These are phyloP conservation scores for Maudiozyma pseudohumilis DNA, from an alignment of 805 yeast genomes.

Conservation along the genomic window DNA sequence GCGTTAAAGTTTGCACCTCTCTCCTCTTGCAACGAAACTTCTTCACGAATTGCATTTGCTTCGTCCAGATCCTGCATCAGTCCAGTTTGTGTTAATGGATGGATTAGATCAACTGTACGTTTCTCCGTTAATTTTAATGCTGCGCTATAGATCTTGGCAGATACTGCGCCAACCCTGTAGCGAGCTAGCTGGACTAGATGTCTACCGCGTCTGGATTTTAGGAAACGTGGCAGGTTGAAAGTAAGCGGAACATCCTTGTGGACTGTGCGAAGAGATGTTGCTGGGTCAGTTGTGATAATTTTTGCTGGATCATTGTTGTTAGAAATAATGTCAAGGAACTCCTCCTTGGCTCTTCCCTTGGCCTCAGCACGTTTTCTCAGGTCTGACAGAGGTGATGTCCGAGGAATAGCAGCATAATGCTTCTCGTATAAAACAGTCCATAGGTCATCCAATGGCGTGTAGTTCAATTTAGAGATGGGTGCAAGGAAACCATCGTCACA, in stretches of 20 bases:
- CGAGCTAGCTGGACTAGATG: conserved; percentile 55
- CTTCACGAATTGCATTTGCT: conserved; percentile 20
- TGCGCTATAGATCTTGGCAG: conserved; percentile 53
- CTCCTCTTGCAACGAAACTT: conserved; percentile 25
- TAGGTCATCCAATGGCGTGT: conserved; percentile 30
- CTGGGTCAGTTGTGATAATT: conserved; percentile 24
- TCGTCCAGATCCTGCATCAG: conserved; percentile 41
- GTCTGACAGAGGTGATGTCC: conserved; percentile 38
- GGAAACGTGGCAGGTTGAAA: conserved; percentile 55
- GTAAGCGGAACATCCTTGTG: conserved; percentile 43
- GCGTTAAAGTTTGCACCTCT: conserved; percentile 33
- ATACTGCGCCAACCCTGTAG: conserved; percentile 58
- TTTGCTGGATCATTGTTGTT: conserved; percentile 21
- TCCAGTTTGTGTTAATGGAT: conserved; percentile 39
- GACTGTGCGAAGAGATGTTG: conserved; percentile 34
- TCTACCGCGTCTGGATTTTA: conserved; percentile 53
- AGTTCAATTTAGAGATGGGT: conserved; percentile 35
- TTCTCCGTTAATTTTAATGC: conserved; percentile 52
- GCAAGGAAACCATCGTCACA: conserved; percentile 41
- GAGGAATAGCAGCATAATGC: conserved; percentile 33
- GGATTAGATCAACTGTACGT: conserved; percentile 34
- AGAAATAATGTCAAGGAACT: conserved; percentile 31
- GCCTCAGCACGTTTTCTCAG: conserved; percentile 51
- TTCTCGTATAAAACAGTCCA: conserved; percentile 35
- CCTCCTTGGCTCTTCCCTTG: conserved; percentile 37